Percentiles rank a stretch among this genome's conserved stretches.
Conservation (phyloP, 306 rosid genomes). For the Dicorynia guianensis region DNA sequence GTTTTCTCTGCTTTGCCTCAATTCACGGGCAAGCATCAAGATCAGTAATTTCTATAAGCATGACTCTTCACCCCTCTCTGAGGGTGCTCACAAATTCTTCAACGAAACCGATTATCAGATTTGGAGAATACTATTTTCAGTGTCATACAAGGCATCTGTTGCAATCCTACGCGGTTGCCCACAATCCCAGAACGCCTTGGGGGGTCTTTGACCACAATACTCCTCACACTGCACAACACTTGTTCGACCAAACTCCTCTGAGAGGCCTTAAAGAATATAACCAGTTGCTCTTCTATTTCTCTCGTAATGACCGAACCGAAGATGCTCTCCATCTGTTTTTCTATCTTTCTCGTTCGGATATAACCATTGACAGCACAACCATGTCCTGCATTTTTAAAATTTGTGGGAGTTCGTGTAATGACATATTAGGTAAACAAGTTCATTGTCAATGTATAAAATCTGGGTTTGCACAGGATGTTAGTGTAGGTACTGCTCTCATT, state of each 20-base stretch:
- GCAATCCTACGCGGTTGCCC: not conserved
- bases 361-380: slow-evolving; percentile 51
- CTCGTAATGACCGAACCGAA: slow-evolving; percentile 51
- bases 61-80: slow-evolving; percentile 38
- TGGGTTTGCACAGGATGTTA: slow-evolving; percentile 63
- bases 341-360: slow-evolving; percentile 49
- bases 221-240: slow-evolving; percentile 42
- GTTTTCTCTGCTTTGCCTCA: not conserved
- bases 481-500: slow-evolving; percentile 78
- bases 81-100: slow-evolving; percentile 41
- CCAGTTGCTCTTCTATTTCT: slow-evolving; percentile 58
- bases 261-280: slow-evolving; percentile 46
- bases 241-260: slow-evolving; percentile 66
- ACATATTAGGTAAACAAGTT: slow-evolving; percentile 62
- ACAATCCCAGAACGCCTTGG: not conserved
- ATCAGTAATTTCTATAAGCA: slow-evolving; percentile 20
- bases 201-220: not conserved
- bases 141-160: slow-evolving; percentile 12
- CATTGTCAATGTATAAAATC: slow-evolving; percentile 74
- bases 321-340: slow-evolving; percentile 60
- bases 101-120: slow-evolving; percentile 38
- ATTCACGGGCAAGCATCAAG: not conserved
- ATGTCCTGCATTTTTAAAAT: slow-evolving; percentile 65
- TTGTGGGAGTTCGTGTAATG: slow-evolving; percentile 63
- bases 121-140: slow-evolving; percentile 16